Conservation (phyloP, 2,329 filamentous ascomycete species). For the Alternaria consortialis region DNA sequence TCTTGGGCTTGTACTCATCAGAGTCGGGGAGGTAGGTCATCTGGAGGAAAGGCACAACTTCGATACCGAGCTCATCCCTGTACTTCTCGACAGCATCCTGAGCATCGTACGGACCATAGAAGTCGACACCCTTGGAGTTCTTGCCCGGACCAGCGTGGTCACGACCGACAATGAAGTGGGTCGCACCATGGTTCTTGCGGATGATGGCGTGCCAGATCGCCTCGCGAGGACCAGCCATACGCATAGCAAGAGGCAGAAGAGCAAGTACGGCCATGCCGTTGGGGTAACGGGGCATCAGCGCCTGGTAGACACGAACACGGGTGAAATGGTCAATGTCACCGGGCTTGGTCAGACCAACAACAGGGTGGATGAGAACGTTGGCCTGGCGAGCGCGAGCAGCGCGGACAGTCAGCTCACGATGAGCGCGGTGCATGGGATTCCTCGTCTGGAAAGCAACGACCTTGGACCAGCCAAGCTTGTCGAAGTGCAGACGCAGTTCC, state of each 20-base stretch:
- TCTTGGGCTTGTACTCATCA: conserved; percentile 94
- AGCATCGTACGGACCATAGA: conserved; percentile 98
- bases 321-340: conserved; percentile 99
- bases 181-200: conserved; percentile 98
- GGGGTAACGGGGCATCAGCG: conserved; percentile 93
- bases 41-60: conserved; percentile 99
- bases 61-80: conserved; percentile 94
- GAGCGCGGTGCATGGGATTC: conserved; percentile 99
- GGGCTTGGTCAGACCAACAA: conserved; percentile 97
- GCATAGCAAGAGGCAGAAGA: conserved; percentile 95
- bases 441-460: conserved; percentile 97
- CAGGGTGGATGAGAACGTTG: conserved; percentile 98
- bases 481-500: conserved; percentile 94
- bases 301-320: conserved; percentile 97
- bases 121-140: conserved; percentile 96
- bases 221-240: conserved; percentile 98
- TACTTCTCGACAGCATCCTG: conserved; percentile 97
- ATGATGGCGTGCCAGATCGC: conserved; percentile 99
- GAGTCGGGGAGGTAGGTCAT: conserved; percentile 98
- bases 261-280: conserved; percentile 99
- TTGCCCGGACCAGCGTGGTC: conserved; percentile 98
- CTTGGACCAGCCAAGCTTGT: conserved; percentile 98
- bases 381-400: conserved; percentile 95
- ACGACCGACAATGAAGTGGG: conserved; percentile 98
- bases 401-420: conserved; percentile 96